Conservation (phyloP, 2,329 filamentous ascomycete species). For the Xylaria digitata region DNA sequence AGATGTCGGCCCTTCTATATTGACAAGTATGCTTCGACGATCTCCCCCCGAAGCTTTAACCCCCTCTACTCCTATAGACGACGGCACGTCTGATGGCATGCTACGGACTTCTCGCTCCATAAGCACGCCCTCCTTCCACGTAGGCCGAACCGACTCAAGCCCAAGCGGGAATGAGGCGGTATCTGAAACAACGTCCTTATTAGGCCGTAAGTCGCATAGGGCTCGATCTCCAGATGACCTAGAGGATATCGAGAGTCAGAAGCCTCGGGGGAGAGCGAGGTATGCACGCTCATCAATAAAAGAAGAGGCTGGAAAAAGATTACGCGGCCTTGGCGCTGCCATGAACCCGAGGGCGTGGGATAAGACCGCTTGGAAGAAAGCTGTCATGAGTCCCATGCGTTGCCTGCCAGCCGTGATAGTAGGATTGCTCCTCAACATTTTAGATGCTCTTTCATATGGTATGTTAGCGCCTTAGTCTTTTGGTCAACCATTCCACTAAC, state of each 20-base stretch:
- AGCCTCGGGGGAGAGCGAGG: slow-evolving; percentile 47
- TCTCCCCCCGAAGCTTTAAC: slow-evolving; percentile 58
- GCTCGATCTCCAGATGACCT: slow-evolving; percentile 48
- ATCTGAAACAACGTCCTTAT: slow-evolving; percentile 62
- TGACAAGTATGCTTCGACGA: slow-evolving; percentile 62
- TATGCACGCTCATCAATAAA: slow-evolving; percentile 46
- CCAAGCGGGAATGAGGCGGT: slow-evolving; percentile 1
- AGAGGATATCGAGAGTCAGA: slow-evolving; percentile 64
- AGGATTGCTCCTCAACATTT: slow-evolving; percentile 87
- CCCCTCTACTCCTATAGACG: slow-evolving; percentile 15
- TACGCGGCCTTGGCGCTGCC: slow-evolving; percentile 49
- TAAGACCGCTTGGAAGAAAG: slow-evolving; percentile 70
- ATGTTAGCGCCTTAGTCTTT: slow-evolving; percentile 16
- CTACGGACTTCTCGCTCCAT: slow-evolving; percentile 27
- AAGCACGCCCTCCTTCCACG: slow-evolving; percentile 24
- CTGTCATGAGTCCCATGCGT: slow-evolving; percentile 73
- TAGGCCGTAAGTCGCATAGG: slow-evolving; percentile 52
- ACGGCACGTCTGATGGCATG: slow-evolving; percentile 15
- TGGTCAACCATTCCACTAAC: slow-evolving; percentile 24
- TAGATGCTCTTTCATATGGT: slow-evolving; percentile 95
- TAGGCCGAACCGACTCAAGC: slow-evolving; percentile 13
- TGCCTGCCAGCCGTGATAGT: slow-evolving; percentile 88
- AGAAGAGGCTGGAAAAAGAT: slow-evolving; percentile 35
- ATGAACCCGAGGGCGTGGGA: slow-evolving; percentile 79
- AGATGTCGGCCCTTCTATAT: slow-evolving; percentile 48